These are phyloP conservation scores for Schizochytrium sp. DNA, from an alignment of 108 stramenopile species.

Conservation along the genomic window DNA sequence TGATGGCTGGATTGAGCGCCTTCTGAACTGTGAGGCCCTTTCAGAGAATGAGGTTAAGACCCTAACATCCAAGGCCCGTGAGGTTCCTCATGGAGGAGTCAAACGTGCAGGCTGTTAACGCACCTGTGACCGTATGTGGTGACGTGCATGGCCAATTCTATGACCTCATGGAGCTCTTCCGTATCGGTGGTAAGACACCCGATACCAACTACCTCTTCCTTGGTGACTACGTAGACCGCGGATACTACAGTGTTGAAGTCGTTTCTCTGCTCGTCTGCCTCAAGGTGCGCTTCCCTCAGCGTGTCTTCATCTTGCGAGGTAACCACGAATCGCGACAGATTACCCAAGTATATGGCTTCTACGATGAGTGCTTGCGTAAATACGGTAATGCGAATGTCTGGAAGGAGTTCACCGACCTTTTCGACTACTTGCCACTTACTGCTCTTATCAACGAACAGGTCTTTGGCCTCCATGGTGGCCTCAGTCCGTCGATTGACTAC, in stretches of 20 bases:
- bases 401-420: conserved; percentile 97
- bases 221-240: conserved; percentile 98
- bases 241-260: conserved; percentile 95
- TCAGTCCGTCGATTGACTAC: conserved; percentile 89
- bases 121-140: conserved; percentile 79
- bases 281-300: conserved; percentile 93
- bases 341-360: conserved; percentile 98
- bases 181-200: conserved; percentile 70
- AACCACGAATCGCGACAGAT: conserved; percentile 93
- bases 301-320: conserved; percentile 92
- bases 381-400: conserved; percentile 97
- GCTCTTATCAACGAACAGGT: conserved; percentile 93
- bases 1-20: conserved; percentile 86
- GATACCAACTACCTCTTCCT: conserved; percentile 91
- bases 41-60: conserved; percentile 86
- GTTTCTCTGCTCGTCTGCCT: conserved; percentile 92
- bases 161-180: conserved; percentile 71
- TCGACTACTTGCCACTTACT: conserved; percentile 92
- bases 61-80: conserved; percentile 67
- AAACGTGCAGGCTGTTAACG: conserved; percentile 76
- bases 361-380: conserved; percentile 98
- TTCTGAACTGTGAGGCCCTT: conserved; percentile 85
- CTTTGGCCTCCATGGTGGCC: conserved; percentile 94
- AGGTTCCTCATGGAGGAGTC: conserved; percentile 76
- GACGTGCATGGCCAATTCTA: conserved; percentile 79